Conservation (phyloP, 192 early-diverging fungal genomes). For the Funneliformis geosporum region DNA sequence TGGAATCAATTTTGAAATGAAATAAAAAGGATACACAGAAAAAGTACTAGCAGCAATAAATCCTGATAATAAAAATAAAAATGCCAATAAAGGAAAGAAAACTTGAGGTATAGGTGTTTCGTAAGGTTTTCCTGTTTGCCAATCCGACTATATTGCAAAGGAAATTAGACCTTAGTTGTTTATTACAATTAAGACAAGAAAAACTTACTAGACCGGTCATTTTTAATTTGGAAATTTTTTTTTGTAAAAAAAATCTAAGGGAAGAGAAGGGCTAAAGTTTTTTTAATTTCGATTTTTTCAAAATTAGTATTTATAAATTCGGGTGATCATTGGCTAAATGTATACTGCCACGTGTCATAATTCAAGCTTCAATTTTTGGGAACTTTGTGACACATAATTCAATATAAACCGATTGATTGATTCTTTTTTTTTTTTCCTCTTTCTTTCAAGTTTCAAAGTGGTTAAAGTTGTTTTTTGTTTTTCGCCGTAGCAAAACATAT, state of each 20-base stretch:
- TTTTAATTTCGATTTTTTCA: too few relatives aligned
- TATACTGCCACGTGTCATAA: too few relatives aligned
- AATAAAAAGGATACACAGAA: conserved; percentile 32
- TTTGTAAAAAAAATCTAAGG: too few relatives aligned
- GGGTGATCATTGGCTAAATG: too few relatives aligned
- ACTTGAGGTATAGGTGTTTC: not conserved
- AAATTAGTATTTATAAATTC: too few relatives aligned
- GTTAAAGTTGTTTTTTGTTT: not conserved
- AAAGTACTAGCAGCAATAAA: conserved; percentile 21
- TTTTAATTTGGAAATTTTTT: not conserved
- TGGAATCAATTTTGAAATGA: not conserved
- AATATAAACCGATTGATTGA: too few relatives aligned
- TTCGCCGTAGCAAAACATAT: not conserved
- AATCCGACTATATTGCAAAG: not conserved
- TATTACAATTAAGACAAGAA: not conserved
- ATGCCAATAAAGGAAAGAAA: conserved; percentile 18
- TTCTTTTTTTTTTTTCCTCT: too few relatives aligned
- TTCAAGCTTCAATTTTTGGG: too few relatives aligned
- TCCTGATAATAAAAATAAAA: conserved; percentile 19
- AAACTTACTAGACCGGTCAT: not conserved
- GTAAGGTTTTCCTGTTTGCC: not conserved
- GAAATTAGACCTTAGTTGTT: not conserved
- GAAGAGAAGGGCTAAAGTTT: too few relatives aligned
- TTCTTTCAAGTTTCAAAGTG: too few relatives aligned
- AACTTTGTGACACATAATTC: too few relatives aligned